Evolutionary conservation across 2,329 filamentous ascomycete species (phyloP), one percentile per base, ranked within the genome.

Genomic region (Knufia petricola): DNA sequence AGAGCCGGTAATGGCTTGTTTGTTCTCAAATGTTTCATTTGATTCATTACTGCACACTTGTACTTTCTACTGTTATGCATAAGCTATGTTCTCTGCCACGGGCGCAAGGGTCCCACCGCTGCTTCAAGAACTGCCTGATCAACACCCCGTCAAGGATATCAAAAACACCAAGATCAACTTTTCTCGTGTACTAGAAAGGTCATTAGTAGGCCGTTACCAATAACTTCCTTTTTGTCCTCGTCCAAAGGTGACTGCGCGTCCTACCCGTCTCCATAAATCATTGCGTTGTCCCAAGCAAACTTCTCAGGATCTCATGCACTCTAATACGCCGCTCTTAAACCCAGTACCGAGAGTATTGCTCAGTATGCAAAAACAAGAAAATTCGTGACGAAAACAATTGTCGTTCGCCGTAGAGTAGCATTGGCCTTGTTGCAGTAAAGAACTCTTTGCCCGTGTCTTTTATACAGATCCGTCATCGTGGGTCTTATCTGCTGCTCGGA

Each of bases 321-420:
- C 20, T 26, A n/a, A 24, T 41, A 21, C 39, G 24, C 39, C 24
- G 23, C 23, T 23, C 17, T n/a, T 20, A 26, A 41, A 15, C 39
- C 20, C 3, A 41, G 26, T 10, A 9, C 8, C 13, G 21, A 21
- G 20, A 45, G 23, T 28, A 17, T 34, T 34, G 20, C 34, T 34
- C 44, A 47, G 19, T 30, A 38, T 47, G 34, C 44, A 47, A 47
- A 47, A 32, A 47, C 17, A 39, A 47, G 26, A 38, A 39, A 19
- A 38, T 28, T 28, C 32, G n/a, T 47, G 19, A 23, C 10, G 37
- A 21, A 13, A n/a, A 47, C 28, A 17, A 47, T 28, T 39, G 24
- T 34, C 44, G n/a, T n/a, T 24, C 44, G 26, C n/a, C 34, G 23
- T 21, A 26, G 17, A 21, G 15, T 21, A 46, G 31, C 20, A 36